Percentiles rank a stretch among this genome's conserved stretches.
Evolutionary conservation across 768 basidiomycete species (phyloP).

Genomic region (Cystofilobasidium ferigula): DNA sequence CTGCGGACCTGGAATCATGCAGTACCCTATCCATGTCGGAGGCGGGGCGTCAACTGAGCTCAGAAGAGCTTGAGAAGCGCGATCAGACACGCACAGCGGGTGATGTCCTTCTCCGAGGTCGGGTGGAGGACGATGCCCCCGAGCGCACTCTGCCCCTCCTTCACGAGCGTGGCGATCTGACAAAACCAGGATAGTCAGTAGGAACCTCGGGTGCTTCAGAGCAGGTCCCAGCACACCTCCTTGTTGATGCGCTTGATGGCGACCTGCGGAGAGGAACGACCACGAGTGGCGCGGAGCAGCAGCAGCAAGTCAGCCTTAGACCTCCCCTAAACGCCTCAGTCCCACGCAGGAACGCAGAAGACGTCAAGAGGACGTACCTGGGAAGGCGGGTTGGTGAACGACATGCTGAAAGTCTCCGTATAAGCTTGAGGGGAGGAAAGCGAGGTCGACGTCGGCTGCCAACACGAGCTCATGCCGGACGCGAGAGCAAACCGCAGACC

Average conservation of each 20-base stretch:
- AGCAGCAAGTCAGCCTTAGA: background rate
- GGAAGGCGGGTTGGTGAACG: no score
- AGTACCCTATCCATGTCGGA: constrained; percentile 8
- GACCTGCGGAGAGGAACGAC: background rate
- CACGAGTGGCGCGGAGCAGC: no score
- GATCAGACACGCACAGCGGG: background rate
- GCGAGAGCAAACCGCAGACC: no score
- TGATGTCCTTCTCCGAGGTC: constrained; percentile 8
- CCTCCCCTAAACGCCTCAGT: no score
- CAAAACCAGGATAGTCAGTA: background rate
- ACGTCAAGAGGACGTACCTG: no score
- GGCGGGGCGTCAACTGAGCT: background rate
- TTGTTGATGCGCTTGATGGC: constrained; percentile 27
- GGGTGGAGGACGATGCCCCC: constrained; percentile 24
- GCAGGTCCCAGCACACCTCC: background rate
- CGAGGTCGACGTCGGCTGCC: no score
- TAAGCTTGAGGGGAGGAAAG: no score
- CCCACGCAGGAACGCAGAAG: no score
- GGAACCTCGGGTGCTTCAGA: background rate
- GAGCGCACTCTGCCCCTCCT: constrained; percentile 12
- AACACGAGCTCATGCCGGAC: no score
- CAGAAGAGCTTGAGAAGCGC: background rate
- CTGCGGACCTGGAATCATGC: constrained; percentile 24
- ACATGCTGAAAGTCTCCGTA: no score
- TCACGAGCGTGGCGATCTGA: constrained; percentile 13